Evolutionary conservation across 179 eudicot species (phyloP), one percentile per base, ranked within the genome.

Genomic region (Corrigiola litoralis): DNA sequence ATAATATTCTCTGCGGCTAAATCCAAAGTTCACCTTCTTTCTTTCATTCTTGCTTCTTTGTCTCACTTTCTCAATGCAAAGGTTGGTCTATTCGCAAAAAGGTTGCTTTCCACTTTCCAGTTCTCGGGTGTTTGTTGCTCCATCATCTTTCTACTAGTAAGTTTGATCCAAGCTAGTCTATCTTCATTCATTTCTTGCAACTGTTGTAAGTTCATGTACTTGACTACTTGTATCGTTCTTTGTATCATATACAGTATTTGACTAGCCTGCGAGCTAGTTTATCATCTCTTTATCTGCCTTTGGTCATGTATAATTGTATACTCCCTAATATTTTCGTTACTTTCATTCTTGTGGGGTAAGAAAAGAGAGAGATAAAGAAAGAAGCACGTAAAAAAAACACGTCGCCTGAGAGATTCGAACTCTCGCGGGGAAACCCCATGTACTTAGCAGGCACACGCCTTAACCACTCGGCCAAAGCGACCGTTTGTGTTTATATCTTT

Each of bases 381-480:
- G 31, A 38, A 23, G 14, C 5, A 36, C 0, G 31, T 10, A 41
- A 40, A 62, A 23, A 44, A 5, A 11, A 17, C 1, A 0, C 69
- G 75, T 71, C 69, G 69, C 75, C 75, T 71, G 75, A 71, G 75
- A 70, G 74, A 70, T 70, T 70, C 74, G 74, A 70, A 70, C 74
- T 70, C 74, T 70, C 74, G 74, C 74, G 68, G 74, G 74, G 74
- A 70, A 70, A 70, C 74, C 68, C 74, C 74, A 70, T 70, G 68
- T 61, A 70, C 74, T 63, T 63, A 63, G 71, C 71, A 51, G 76
- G 67, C 68, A 73, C 77, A 74, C 77, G 77, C 77, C 78, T 68
- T 74, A 74, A 74, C 73, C 73, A 63, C 78, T 74, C 78, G 78
- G 78, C 78, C 78, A 74, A 74, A 68, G 78, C 73, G 78, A 74